These are phyloP conservation scores for Leccinum disarticulatum DNA, from an alignment of 768 basidiomycete species.

Conservation along the genomic window DNA sequence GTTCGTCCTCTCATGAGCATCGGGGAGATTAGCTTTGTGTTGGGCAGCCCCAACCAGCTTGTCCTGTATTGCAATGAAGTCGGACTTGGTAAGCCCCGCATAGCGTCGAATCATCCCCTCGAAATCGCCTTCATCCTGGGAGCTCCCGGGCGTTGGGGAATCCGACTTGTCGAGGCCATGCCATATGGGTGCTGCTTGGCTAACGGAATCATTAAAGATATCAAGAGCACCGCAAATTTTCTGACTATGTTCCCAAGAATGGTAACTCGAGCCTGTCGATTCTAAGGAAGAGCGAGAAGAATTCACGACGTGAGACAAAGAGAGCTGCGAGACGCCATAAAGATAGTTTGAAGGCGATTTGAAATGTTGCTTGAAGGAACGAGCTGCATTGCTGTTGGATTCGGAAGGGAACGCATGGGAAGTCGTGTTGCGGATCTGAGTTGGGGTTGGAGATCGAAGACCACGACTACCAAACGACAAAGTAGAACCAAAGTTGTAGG, in stretches of 20 bases:
- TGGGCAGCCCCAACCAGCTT: conserved; percentile 66
- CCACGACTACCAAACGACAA: conserved; percentile 35
- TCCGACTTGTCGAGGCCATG: conserved; percentile 60
- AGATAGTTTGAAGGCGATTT: conserved; percentile 51
- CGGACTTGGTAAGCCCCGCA: conserved; percentile 66
- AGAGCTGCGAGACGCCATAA: conserved; percentile 52
- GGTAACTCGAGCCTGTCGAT: conserved; percentile 82
- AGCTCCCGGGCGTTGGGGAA: conserved; percentile 49
- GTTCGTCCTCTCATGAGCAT: conserved; percentile 59
- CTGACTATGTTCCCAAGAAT: conserved; percentile 69
- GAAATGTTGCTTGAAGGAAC: conserved; percentile 54
- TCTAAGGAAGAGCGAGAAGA: conserved; percentile 80
- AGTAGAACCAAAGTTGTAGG: conserved; percentile 49
- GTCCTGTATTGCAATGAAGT: conserved; percentile 73
- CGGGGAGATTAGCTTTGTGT: conserved; percentile 55
- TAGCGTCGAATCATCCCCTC: conserved; percentile 67
- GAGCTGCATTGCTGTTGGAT: conserved; percentile 41
- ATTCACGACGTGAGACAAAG: conserved; percentile 70
- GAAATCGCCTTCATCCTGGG: conserved; percentile 54
- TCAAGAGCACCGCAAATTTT: conserved; percentile 51
- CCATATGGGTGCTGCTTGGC: conserved; percentile 56
- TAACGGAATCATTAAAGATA: conserved; percentile 51
- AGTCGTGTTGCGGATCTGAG: conserved; percentile 57
- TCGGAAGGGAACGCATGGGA: conserved; percentile 41
- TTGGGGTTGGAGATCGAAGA: conserved; percentile 67